phyloP scores from a whole-genome alignment of 208 protist genomes.

The Acanthamoeba lenticulata region DNA sequence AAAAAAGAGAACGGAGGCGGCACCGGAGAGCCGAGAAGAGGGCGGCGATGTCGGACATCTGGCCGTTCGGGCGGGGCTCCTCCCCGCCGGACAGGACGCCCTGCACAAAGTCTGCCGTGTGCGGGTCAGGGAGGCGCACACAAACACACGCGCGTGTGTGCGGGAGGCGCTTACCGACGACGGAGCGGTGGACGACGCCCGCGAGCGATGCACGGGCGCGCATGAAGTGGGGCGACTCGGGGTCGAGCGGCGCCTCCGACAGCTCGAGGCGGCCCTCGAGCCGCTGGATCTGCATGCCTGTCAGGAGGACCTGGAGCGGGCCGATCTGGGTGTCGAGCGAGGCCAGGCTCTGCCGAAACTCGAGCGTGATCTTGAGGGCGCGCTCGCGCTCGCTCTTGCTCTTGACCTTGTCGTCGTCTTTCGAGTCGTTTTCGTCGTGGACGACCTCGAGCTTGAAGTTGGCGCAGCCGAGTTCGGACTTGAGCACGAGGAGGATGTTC shows the following conservation, averaged over 20 bases:
- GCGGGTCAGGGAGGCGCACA: too few species aligned
- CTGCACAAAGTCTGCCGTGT: neutral
- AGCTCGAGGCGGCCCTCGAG: neutral
- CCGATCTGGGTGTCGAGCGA: neutral
- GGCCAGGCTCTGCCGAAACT: neutral
- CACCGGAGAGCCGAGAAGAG: constrained; percentile 6
- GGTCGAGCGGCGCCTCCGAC: neutral
- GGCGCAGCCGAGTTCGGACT: neutral
- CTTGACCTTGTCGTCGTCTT: too few species aligned
- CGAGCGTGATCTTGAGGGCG: neutral
- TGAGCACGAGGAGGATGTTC: neutral
- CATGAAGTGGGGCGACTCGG: neutral
- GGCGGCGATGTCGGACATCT: neutral
- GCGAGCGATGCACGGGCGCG: neutral
- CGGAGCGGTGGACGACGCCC: neutral
- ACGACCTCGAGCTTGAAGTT: neutral
- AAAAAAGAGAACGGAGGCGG: neutral
- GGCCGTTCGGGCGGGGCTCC: neutral
- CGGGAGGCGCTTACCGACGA: neutral
- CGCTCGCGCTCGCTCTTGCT: neutral
- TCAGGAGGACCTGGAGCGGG: neutral
- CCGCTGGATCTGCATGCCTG: neutral
- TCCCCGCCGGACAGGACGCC: neutral
- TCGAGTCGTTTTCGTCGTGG: neutral
- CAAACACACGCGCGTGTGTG: neutral